Evolutionary conservation across 2,329 filamentous ascomycete species (phyloP).

Genomic region (Aspergillus novoparasiticus): DNA sequence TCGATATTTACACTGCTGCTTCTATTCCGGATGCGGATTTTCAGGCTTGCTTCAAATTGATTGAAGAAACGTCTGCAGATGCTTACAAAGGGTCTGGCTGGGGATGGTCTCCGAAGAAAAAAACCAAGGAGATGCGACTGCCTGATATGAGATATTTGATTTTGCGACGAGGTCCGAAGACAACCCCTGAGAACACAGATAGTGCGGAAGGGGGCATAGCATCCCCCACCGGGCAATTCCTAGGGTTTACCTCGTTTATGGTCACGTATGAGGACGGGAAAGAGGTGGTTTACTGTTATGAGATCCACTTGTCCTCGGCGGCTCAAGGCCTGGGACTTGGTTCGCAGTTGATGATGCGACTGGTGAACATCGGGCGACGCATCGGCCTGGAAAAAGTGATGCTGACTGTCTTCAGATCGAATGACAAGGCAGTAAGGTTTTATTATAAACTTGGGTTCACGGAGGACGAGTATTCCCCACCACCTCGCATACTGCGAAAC

Average conservation of each 20-base stretch:
- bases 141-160: conserved; percentile 62
- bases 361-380: conserved; percentile 50
- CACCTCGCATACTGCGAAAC: conserved; percentile 51
- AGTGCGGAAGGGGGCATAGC: not conserved
- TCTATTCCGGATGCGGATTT: conserved; percentile 46
- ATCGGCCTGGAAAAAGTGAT: conserved; percentile 58
- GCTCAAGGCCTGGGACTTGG: conserved; percentile 57
- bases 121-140: conserved; percentile 60
- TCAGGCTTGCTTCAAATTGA: conserved; percentile 55
- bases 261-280: conserved; percentile 57
- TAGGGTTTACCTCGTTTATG: conserved; percentile 58
- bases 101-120: conserved; percentile 58
- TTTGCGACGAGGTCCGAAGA: conserved; percentile 31
- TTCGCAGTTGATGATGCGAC: conserved; percentile 50
- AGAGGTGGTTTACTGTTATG: conserved; percentile 66
- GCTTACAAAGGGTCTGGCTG: conserved; percentile 55
- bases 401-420: conserved; percentile 62
- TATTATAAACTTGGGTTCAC: conserved; percentile 56
- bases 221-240: conserved; percentile 16
- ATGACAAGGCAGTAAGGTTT: conserved; percentile 49
- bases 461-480: conserved; percentile 57
- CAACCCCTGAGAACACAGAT: not conserved
- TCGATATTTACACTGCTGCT: conserved; percentile 38
- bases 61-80: conserved; percentile 56
- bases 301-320: conserved; percentile 56